phyloP scores from a whole-genome alignment of 1,139 yeast genomes.

The Protomyces lactucae-debilis region DNA sequence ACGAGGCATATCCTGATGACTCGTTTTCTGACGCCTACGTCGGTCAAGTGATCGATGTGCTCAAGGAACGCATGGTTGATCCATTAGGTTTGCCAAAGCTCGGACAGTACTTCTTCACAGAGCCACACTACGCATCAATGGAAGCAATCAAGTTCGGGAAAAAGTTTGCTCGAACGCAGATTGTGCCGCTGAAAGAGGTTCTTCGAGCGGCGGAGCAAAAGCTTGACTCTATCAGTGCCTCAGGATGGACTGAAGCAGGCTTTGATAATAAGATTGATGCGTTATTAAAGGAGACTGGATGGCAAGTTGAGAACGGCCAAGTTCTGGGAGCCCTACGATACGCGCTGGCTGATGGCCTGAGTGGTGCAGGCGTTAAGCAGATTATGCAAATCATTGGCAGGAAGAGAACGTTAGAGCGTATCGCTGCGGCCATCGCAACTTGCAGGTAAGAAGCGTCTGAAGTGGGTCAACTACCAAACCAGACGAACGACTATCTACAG shows the following conservation, averaged over 20 bases:
- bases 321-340: conserved; percentile 24
- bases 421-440: background rate
- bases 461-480: no score
- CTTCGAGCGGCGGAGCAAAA: background rate
- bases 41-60: conserved; percentile 14
- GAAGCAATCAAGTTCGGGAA: conserved; percentile 11
- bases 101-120: conserved; percentile 12
- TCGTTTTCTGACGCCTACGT: conserved; percentile 13
- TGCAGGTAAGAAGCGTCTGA: no score
- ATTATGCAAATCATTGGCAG: conserved; percentile 17
- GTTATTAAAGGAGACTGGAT: conserved; percentile 9
- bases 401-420: background rate
- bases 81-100: conserved; percentile 15
- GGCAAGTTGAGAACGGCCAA: background rate
- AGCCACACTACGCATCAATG: conserved; percentile 1
- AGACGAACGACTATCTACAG: no score
- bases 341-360: conserved; percentile 17
- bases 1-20: background rate
- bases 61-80: conserved; percentile 20
- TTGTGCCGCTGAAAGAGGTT: background rate
- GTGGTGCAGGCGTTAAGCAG: conserved; percentile 25
- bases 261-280: conserved; percentile 15
- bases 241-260: conserved; percentile 15
- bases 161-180: conserved; percentile 1
- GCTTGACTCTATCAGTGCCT: background rate